Evolutionary conservation across 2,329 filamentous ascomycete species (phyloP).

Genomic region (Zalaria obscura): DNA sequence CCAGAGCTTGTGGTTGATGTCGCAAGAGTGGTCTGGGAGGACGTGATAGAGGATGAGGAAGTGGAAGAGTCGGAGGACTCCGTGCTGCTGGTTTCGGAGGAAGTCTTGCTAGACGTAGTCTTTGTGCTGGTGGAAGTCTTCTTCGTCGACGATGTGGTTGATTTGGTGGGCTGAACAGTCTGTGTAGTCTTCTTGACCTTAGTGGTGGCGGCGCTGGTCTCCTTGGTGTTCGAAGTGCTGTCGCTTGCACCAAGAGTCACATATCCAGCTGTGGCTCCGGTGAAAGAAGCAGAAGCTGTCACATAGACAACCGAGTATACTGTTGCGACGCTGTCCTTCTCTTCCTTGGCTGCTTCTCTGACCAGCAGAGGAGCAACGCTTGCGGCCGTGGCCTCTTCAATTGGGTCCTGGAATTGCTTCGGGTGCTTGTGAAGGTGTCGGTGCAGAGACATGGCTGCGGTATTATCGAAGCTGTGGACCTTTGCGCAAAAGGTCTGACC

Average conservation of each 20-base stretch:
- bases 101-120: background rate
- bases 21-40: background rate
- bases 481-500: too few species aligned
- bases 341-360: background rate
- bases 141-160: constrained; percentile 1
- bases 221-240: background rate
- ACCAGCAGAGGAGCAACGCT: background rate
- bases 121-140: constrained; percentile 1
- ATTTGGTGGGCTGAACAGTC: background rate
- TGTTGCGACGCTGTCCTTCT: constrained; percentile 14
- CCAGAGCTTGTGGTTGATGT: constrained; percentile 1
- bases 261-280: constrained; percentile 25
- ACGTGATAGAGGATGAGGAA: background rate
- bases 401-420: too few species aligned
- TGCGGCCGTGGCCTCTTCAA: background rate
- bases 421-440: too few species aligned
- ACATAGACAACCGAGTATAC: constrained; percentile 36
- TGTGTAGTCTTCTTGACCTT: background rate
- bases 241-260: constrained; percentile 9
- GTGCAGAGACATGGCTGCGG: too few species aligned
- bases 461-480: too few species aligned
- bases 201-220: background rate
- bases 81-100: background rate
- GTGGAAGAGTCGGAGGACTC: background rate
- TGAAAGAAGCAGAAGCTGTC: constrained; percentile 37